A percentile compares a stretch with the other conserved stretches of the same genome.
phyloP scores from a whole-genome alignment of 2,329 filamentous ascomycete species.

The Colletotrichum sp. region DNA sequence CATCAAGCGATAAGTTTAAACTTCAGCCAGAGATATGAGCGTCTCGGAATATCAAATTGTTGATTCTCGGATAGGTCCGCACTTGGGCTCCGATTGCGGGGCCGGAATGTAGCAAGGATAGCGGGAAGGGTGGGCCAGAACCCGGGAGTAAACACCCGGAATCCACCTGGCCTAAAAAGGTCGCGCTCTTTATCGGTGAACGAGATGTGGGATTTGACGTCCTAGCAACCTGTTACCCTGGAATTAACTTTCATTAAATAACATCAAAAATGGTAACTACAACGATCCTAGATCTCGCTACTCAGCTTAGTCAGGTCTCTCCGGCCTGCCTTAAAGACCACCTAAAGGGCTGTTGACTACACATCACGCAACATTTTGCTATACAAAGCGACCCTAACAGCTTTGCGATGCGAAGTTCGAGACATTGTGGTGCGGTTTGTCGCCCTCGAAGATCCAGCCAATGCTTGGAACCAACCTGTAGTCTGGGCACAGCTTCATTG shows the following conservation, averaged over 20 bases:
- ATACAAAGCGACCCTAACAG: neutral
- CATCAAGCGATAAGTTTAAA: neutral
- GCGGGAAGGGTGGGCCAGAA: neutral
- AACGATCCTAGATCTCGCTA: neutral
- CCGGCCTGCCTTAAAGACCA: neutral
- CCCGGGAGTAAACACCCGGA: neutral
- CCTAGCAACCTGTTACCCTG: neutral
- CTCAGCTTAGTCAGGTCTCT: neutral
- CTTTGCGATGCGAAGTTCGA: neutral
- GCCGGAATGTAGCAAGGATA: neutral
- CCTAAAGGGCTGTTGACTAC: neutral
- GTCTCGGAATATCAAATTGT: neutral
- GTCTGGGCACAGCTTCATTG: neutral
- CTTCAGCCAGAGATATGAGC: neutral
- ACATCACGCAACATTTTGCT: neutral
- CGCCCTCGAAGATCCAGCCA: neutral
- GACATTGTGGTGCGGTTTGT: fast-evolving
- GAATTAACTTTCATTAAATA: fast-evolving
- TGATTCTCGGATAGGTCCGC: neutral
- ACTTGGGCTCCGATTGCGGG: neutral
- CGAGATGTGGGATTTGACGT: neutral
- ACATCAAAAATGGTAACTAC: neutral
- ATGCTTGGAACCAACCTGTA: neutral
- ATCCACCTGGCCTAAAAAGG: neutral
- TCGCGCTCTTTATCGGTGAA: neutral